These are phyloP conservation scores for Maudiozyma barnettii DNA, from an alignment of 805 yeast species.

Conservation along the genomic window DNA sequence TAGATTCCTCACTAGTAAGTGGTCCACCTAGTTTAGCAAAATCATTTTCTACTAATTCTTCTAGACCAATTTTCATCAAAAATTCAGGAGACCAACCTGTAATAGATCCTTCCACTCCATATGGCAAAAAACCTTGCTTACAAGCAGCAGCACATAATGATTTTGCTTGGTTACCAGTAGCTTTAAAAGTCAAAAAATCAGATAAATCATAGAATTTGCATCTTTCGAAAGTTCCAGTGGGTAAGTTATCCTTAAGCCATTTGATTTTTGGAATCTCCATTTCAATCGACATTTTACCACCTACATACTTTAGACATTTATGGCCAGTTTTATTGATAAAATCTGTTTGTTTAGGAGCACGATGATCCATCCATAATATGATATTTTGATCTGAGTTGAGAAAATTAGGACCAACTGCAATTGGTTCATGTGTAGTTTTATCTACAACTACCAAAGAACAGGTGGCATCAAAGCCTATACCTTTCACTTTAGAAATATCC, in stretches of 20 bases:
- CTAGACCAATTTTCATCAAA: constrained; percentile 54
- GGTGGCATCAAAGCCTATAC: constrained; percentile 95
- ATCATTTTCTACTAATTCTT: constrained; percentile 68
- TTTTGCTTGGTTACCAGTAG: constrained; percentile 80
- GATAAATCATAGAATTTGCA: constrained; percentile 87
- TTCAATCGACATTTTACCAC: constrained; percentile 95
- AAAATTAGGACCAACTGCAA: constrained; percentile 91
- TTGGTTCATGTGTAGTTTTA: constrained; percentile 55
- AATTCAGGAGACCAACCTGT: constrained; percentile 90
- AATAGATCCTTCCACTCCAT: constrained; percentile 76
- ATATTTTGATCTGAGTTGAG: constrained; percentile 64
- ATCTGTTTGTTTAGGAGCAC: constrained; percentile 76
- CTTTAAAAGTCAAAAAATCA: constrained; percentile 84
- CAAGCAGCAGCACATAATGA: constrained; percentile 87
- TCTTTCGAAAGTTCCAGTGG: constrained; percentile 43
- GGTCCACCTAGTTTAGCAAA: constrained; percentile 79
- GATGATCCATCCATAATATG: constrained; percentile 96
- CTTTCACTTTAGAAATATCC: constrained; percentile 57
- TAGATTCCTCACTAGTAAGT: constrained; percentile 25
- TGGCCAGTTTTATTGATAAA: constrained; percentile 74
- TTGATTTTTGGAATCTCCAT: constrained; percentile 97
- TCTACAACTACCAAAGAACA: constrained; percentile 83
- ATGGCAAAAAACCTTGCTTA: constrained; percentile 90
- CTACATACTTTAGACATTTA: constrained; percentile 78
- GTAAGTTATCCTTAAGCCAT: constrained; percentile 86